Percentiles rank a stretch among this genome's conserved stretches.
phyloP scores from a whole-genome alignment of 139 green algal genomes.

The Nannochloris sp. region DNA sequence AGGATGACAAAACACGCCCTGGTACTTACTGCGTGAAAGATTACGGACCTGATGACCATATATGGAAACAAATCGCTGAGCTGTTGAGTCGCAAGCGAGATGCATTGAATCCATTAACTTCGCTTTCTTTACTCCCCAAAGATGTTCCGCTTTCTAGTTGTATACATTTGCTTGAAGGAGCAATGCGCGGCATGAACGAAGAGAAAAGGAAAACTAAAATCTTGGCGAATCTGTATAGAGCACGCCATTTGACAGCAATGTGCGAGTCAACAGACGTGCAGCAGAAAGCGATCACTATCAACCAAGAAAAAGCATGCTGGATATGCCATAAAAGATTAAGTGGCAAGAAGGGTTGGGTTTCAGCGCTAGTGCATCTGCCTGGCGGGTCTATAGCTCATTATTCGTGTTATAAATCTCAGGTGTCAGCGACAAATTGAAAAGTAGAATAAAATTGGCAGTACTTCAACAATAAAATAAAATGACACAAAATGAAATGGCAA shows the following conservation, averaged over 20 bases:
- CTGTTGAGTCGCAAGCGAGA: constrained; percentile 42
- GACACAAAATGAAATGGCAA: background rate
- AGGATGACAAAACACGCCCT: background rate
- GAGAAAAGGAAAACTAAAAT: constrained; percentile 47
- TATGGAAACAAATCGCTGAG: constrained; percentile 36
- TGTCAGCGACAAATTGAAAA: constrained; percentile 15
- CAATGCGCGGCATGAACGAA: constrained; percentile 48
- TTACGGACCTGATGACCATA: constrained; percentile 5
- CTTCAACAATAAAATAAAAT: background rate
- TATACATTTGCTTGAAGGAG: constrained; percentile 57
- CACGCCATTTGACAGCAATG: constrained; percentile 50
- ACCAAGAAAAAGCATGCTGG: constrained; percentile 61
- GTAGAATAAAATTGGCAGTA: background rate
- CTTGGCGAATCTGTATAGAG: constrained; percentile 42
- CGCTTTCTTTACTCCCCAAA: constrained; percentile 43
- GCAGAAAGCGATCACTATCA: constrained; percentile 24
- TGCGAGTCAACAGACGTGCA: constrained; percentile 34
- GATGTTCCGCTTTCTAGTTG: constrained; percentile 37
- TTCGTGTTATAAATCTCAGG: constrained; percentile 44
- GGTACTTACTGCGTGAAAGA: background rate
- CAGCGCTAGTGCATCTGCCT: constrained; percentile 70
- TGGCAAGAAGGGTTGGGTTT: no score
- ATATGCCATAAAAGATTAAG: constrained; percentile 82
- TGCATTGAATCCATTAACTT: constrained; percentile 42
- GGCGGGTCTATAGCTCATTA: constrained; percentile 65